Percentiles rank a stretch among this genome's conserved stretches.
Conservation (phyloP, 495 filamentous ascomycete species). For the Penicilliopsis zonata region DNA sequence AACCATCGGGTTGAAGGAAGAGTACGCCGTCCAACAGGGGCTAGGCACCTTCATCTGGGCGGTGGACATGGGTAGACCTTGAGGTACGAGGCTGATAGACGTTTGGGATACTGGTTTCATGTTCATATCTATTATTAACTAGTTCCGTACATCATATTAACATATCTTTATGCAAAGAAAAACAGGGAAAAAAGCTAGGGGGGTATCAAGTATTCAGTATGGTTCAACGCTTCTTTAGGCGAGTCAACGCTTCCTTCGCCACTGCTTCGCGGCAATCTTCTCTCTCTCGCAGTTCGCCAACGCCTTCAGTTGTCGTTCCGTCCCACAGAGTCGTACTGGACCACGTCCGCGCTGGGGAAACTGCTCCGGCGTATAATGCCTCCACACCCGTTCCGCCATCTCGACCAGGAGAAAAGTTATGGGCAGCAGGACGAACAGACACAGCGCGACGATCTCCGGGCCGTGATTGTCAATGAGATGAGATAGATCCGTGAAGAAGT, state of each 20-base stretch:
- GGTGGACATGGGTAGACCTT: too few species aligned
- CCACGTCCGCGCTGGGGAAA: constrained; percentile 10
- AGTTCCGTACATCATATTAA: constrained; percentile 23
- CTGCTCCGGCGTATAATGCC: constrained; percentile 5
- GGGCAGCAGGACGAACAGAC: constrained; percentile 12
- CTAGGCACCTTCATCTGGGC: too few species aligned
- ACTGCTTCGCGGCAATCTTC: not conserved
- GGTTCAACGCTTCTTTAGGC: too few species aligned
- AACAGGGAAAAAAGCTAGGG: not conserved
- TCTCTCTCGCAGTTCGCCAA: not conserved
- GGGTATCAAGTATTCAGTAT: too few species aligned
- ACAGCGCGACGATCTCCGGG: constrained; percentile 10
- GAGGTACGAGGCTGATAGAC: too few species aligned
- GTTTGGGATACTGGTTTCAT: constrained; percentile 5
- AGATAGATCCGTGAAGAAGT: too few species aligned
- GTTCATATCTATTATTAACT: constrained; percentile 15
- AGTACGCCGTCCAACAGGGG: too few species aligned
- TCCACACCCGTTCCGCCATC: constrained; percentile 7
- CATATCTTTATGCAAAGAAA: not conserved
- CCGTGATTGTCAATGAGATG: too few species aligned
- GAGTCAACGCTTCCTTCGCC: not conserved
- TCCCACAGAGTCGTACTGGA: constrained; percentile 7
- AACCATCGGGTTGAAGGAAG: too few species aligned
- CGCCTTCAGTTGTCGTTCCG: constrained; percentile 8
- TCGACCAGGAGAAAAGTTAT: constrained; percentile 12